A percentile compares a stretch with the other conserved stretches of the same genome.
Conservation (phyloP, 73 alveolate genomes). For the Blepharisma stoltei region DNA sequence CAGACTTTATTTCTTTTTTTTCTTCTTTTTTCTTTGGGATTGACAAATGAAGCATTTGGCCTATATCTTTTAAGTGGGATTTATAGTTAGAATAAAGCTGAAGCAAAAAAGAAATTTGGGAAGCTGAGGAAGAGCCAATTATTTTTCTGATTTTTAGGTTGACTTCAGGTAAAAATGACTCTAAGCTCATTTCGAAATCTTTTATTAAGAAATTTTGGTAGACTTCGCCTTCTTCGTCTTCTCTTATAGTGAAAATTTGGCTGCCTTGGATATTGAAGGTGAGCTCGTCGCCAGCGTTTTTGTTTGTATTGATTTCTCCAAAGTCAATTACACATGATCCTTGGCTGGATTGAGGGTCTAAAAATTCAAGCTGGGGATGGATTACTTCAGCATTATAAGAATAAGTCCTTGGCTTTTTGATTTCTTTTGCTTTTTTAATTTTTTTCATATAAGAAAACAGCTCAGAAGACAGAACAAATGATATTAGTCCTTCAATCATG, state of each 20-base stretch:
- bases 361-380: constrained; percentile 17
- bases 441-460: background rate
- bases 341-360: background rate
- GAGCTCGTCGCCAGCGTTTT: background rate
- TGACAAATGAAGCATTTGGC: too few species aligned
- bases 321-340: constrained; percentile 5
- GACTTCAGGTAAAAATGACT: background rate
- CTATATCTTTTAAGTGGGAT: too few species aligned
- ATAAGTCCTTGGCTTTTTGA: background rate
- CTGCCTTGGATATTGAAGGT: background rate
- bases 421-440: background rate
- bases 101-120: too few species aligned
- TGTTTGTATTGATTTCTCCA: background rate
- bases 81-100: too few species aligned
- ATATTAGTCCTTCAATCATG: background rate
- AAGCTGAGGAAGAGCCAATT: too few species aligned
- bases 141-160: too few species aligned
- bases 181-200: background rate
- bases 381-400: background rate
- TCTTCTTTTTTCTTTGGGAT: too few species aligned
- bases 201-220: background rate
- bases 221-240: background rate
- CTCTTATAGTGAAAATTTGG: background rate
- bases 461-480: too few species aligned
- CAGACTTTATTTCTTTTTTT: too few species aligned